Base-by-base conservation (phyloP, 176 grass and related monocot genomes). In the Tillandsia fasciculata region DNA sequence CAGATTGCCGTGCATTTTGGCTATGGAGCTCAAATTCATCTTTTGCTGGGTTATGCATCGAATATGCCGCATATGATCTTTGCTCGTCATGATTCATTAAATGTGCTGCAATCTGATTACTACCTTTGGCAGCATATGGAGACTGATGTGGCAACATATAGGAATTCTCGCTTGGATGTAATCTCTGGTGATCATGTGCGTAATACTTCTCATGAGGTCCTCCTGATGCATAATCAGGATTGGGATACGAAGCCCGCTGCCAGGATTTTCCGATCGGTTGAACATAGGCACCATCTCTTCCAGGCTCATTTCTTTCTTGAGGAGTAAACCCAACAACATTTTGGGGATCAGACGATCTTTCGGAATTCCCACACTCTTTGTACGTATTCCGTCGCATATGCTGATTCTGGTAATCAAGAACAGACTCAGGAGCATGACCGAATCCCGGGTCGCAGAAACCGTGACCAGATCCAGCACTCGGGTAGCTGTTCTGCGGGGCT, bases 381-480 rank as follows among this genome's bases (percentile, higher is more conserved):
- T 53, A 66, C 17, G 10, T 26, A 24, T 7, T 67, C 53, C 48
- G 48, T 52, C 4, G 50, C 26, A 3, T 11, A 33, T 52, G 26
- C 10, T 67, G 50, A 42, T 66, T 75, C 50, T 50, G 73, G 3
- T 26, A 26, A 2, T 5, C 33, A 69, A 58, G 59, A n/a, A 2
- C 29, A n/a, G 33, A 8, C 26, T 69, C 75, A n/a, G 10, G 24
- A 23, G 50, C 10, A 61, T 61, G 22, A 61, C 56, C 56, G 22
- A 61, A 7, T 61, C 56, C 56, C 56, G 22, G 12, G 10, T 61
- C 56, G 8, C 33, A 42, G 33, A 42, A 42, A 0, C 56, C 79
- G 10, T 63, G 63, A 12, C 56, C 70, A 50, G 79, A 87, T 12
- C 74, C 49, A 68, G 82, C 83, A 2, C 68, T 52, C 50, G 48